Evolutionary conservation across 2,329 filamentous ascomycete genomes (phyloP).

Genomic region (Lasiodiplodia citricola): DNA sequence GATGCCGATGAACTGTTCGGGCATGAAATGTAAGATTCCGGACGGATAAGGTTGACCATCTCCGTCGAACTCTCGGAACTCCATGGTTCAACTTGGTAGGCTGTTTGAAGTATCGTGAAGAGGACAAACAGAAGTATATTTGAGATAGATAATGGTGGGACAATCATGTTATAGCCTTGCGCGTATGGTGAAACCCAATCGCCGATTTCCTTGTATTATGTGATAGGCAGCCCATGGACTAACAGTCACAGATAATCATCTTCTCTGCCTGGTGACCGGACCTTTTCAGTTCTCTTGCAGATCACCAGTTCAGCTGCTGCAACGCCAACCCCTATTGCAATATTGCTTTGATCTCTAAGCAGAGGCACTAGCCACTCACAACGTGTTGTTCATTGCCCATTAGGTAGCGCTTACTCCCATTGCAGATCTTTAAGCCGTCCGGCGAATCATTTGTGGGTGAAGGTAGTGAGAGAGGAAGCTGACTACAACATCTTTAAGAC

Average conservation of each 20-base stretch:
- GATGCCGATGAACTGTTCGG: background rate
- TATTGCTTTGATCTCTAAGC: background rate
- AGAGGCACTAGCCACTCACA: background rate
- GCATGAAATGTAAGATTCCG: background rate
- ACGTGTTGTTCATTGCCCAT: background rate
- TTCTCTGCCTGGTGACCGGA: background rate
- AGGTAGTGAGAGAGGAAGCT: background rate
- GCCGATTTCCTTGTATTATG: background rate
- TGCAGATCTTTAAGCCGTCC: background rate
- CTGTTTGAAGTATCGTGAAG: background rate
- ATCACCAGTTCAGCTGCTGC: background rate
- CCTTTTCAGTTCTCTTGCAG: background rate
- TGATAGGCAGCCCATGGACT: background rate
- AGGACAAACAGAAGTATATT: background rate
- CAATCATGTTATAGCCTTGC: background rate
- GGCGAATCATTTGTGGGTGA: background rate
- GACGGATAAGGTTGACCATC: background rate
- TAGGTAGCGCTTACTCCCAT: background rate
- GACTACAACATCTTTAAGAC: background rate
- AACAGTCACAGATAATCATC: background rate
- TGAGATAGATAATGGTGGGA: background rate
- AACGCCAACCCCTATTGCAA: background rate
- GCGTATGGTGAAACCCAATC: background rate
- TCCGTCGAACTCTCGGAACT: background rate
- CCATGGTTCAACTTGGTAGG: background rate